These are phyloP conservation scores for Calonectria crousiana DNA, from an alignment of 2,329 filamentous ascomycete genomes.

Conservation along the genomic window DNA sequence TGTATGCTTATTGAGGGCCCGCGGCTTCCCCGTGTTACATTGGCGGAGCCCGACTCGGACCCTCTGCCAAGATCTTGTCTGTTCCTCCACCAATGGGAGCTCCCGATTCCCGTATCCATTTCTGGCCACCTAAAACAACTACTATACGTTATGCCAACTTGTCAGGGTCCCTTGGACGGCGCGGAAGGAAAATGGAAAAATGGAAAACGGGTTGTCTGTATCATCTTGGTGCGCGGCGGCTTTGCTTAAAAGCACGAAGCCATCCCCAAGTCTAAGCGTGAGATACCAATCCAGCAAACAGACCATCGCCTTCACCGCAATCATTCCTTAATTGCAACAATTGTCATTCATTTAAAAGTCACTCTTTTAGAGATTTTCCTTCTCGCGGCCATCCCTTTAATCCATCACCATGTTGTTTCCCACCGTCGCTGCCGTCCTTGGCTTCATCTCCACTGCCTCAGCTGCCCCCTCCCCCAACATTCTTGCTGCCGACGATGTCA, in stretches of 20 bases:
- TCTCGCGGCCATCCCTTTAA: constrained; percentile 1
- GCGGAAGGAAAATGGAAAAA: not conserved
- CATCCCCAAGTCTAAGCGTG: not conserved
- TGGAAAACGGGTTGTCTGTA: not conserved
- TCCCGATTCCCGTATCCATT: not conserved
- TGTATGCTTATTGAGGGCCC: not conserved
- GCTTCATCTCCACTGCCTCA: constrained; percentile 31
- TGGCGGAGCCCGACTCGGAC: not conserved
- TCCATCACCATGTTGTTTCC: constrained; percentile 30
- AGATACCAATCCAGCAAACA: not conserved
- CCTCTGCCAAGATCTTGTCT: not conserved
- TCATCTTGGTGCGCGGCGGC: not conserved
- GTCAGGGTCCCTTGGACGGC: not conserved
- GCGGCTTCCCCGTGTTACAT: not conserved
- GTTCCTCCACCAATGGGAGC: constrained; percentile 10
- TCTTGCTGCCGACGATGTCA: constrained; percentile 33
- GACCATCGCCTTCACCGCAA: not conserved
- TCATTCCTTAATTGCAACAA: not conserved
- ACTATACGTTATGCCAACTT: not conserved
- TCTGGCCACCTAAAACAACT: constrained; percentile 2
- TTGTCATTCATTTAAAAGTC: constrained; percentile 2
- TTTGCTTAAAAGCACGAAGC: constrained; percentile 7
- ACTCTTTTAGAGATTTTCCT: not conserved
- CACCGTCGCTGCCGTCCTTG: constrained; percentile 28
- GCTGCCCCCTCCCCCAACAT: constrained; percentile 25